Evolutionary conservation across 495 filamentous ascomycete species (phyloP).

Genomic region (Hypoxylon lienhwacheense): DNA sequence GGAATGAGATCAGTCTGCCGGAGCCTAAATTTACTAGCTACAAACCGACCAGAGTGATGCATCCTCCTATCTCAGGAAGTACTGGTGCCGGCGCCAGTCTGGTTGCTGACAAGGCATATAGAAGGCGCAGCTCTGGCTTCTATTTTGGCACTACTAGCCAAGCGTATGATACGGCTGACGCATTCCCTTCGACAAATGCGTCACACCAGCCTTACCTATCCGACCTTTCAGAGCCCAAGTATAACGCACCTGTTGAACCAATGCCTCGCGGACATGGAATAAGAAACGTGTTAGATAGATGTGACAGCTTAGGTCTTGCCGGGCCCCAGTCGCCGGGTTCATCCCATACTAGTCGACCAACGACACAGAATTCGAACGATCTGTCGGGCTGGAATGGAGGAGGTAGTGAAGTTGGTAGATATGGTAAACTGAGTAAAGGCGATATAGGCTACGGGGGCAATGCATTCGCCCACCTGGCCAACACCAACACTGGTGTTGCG

Average conservation of each 20-base stretch:
- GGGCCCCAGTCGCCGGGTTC: slow-evolving; percentile 31
- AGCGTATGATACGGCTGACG: slow-evolving; percentile 43
- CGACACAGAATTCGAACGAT: slow-evolving; percentile 34
- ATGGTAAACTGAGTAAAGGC: slow-evolving; percentile 68
- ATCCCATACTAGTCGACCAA: slow-evolving; percentile 31
- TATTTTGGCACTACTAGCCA: slow-evolving; percentile 42
- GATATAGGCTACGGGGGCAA: slow-evolving; percentile 70
- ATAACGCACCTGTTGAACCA: slow-evolving; percentile 38
- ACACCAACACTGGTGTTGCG: slow-evolving; percentile 34
- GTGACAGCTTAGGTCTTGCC: slow-evolving; percentile 16
- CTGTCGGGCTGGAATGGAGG: slow-evolving; percentile 24
- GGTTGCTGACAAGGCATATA: slow-evolving; percentile 57
- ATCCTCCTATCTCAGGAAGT: slow-evolving; percentile 36
- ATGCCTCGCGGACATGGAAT: slow-evolving; percentile 39
- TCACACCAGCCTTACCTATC: slow-evolving; percentile 23
- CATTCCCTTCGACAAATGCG: slow-evolving; percentile 33
- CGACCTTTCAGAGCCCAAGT: slow-evolving; percentile 22
- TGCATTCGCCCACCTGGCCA: slow-evolving; percentile 45
- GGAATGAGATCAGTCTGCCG: slow-evolving; percentile 86
- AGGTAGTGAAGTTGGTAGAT: slow-evolving; percentile 42
- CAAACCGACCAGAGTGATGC: slow-evolving; percentile 63
- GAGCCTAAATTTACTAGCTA: slow-evolving; percentile 87
- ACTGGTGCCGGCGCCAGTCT: slow-evolving; percentile 45
- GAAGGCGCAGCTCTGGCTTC: slow-evolving; percentile 60
- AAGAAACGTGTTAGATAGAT: slow-evolving; percentile 8